Percentiles rank a stretch among this genome's conserved stretches.
Evolutionary conservation across 2,329 filamentous ascomycete species (phyloP).

Genomic region (Emmonsia crescens): DNA sequence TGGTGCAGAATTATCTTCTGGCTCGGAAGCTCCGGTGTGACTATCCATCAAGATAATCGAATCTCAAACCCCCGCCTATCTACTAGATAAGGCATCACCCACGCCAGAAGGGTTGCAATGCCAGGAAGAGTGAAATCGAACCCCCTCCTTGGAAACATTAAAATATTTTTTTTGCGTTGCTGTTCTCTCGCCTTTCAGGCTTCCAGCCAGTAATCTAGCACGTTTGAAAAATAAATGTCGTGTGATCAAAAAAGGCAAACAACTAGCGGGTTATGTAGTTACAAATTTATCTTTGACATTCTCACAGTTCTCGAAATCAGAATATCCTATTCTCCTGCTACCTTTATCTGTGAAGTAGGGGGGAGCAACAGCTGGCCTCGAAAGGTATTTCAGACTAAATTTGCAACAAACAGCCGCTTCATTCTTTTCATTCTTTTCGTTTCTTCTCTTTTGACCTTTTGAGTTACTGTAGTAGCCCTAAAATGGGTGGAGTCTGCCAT

Average conservation of each 20-base stretch:
- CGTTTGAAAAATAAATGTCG: background rate
- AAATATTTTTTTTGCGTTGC: background rate
- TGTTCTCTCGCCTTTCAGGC: background rate
- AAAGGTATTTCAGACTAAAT: background rate
- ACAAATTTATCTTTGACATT: background rate
- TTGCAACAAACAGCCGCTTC: background rate
- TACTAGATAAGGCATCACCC: background rate
- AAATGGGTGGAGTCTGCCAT: background rate
- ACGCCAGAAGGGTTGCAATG: background rate
- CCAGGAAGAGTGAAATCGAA: background rate
- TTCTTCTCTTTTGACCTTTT: background rate
- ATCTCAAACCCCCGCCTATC: background rate
- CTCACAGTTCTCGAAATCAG: background rate
- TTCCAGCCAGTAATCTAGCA: background rate
- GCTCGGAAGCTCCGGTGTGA: background rate
- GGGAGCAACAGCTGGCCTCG: background rate
- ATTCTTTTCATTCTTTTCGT: too few relatives aligned
- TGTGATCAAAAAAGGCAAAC: background rate
- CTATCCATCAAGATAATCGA: background rate
- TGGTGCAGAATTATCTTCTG: background rate
- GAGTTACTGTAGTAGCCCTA: background rate
- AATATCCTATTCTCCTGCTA: background rate
- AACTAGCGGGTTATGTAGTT: background rate
- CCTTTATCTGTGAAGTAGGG: background rate
- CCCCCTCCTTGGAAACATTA: background rate